These are phyloP conservation scores for Groenewaldozyma tartarivorans DNA, from an alignment of 805 yeast species.

Conservation along the genomic window DNA sequence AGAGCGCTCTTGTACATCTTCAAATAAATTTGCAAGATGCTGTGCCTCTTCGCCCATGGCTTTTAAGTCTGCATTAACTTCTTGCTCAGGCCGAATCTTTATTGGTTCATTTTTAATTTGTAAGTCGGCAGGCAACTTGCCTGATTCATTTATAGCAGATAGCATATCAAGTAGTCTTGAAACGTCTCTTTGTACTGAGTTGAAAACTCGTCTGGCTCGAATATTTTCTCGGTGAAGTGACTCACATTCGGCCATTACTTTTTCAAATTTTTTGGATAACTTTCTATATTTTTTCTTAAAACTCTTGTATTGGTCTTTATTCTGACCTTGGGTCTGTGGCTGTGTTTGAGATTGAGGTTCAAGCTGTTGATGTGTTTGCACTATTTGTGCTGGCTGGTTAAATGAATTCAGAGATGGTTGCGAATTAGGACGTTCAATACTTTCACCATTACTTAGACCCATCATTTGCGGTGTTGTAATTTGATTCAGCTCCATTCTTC, in stretches of 20 bases:
- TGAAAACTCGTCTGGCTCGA: conserved; percentile 9
- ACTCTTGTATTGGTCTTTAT: conserved; percentile 3
- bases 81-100: neutral
- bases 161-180: conserved; percentile 11
- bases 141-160: conserved; percentile 7
- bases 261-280: conserved; percentile 11
- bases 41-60: neutral
- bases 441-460: too few species aligned
- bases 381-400: too few species aligned
- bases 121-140: conserved; percentile 4
- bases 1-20: neutral
- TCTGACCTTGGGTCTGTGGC: too few species aligned
- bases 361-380: too few species aligned
- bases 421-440: too few species aligned
- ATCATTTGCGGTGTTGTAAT: too few species aligned
- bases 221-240: conserved; percentile 9
- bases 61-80: too few species aligned
- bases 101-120: neutral
- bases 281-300: conserved; percentile 12
- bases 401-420: too few species aligned
- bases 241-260: conserved; percentile 12
- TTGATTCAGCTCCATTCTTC: too few species aligned
- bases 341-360: too few species aligned
- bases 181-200: conserved; percentile 15
- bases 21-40: neutral